phyloP scores from a whole-genome alignment of 2,329 filamentous ascomycete species.

The Colletotrichum lentis region DNA sequence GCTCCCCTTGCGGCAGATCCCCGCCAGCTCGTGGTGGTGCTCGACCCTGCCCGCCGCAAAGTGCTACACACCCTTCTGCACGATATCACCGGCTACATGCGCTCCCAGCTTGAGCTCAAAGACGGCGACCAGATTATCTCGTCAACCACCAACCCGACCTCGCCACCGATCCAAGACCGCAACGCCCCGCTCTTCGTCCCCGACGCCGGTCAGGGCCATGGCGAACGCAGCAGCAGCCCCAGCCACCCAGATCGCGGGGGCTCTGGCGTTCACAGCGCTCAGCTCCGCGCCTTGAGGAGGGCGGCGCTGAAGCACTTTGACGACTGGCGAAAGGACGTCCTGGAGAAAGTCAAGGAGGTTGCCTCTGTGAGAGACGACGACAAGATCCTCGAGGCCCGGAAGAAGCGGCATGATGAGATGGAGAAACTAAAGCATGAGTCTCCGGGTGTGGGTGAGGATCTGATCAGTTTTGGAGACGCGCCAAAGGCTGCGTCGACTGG shows the following conservation, averaged over 20 bases:
- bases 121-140: slow-evolving; percentile 39
- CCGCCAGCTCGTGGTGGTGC: slow-evolving; percentile 62
- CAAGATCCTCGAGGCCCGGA: slow-evolving; percentile 57
- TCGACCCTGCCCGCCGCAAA: slow-evolving; percentile 61
- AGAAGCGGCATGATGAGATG: slow-evolving; percentile 55
- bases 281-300: slow-evolving; percentile 47
- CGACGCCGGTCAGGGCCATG: slow-evolving; percentile 19
- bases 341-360: slow-evolving; percentile 75
- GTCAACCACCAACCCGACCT: slow-evolving; percentile 2
- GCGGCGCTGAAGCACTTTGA: slow-evolving; percentile 75
- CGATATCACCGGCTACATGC: slow-evolving; percentile 64
- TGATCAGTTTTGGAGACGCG: slow-evolving; percentile 53
- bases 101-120: slow-evolving; percentile 56
- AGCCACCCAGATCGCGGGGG: slow-evolving; percentile 34
- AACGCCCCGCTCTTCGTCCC: slow-evolving; percentile 41
- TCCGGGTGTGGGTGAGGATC: slow-evolving; percentile 49
- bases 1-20: slow-evolving; percentile 64
- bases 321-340: slow-evolving; percentile 77
- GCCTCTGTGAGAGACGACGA: slow-evolving; percentile 60
- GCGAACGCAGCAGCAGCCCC: slow-evolving; percentile 32
- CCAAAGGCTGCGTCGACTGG: slow-evolving; percentile 41
- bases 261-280: slow-evolving; percentile 40
- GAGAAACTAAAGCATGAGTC: slow-evolving; percentile 49
- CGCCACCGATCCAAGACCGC: slow-evolving; percentile 4
- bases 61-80: slow-evolving; percentile 60